Base-by-base conservation (phyloP, 2,329 filamentous ascomycete genomes). In the Trichoderma hamatum region DNA sequence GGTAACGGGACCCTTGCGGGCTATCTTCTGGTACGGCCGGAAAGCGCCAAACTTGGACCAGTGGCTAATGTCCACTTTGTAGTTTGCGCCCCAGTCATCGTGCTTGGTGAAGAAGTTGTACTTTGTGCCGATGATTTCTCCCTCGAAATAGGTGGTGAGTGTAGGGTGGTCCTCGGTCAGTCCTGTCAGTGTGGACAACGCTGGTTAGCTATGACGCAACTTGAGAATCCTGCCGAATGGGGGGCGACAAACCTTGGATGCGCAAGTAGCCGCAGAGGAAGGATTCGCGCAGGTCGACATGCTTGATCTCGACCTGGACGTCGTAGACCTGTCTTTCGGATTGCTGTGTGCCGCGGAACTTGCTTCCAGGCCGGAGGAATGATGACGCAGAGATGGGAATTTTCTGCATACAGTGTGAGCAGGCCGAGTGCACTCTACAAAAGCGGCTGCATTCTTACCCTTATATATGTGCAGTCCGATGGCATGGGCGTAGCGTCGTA, bases 91-190 rank as follows among this genome's bases (percentile, higher is more conserved):
- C 96, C 96, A 99, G 74, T 89, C 89, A 69, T 92, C 88, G 78
- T 97, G 93, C 72, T 92, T 89, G 46, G 96, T 99, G 72, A 91
- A 88, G 82, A 99, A 99, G n/a, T 89, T 91, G 81, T 98, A 94
- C 78, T 97, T 97, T 69, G 90, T 90, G 60, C 96, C 96, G 73
- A 99, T 97, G 67, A 99, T 97, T 81, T 99, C 96, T 78, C 95
- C 94, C 81, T 98, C 95, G 75, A 99, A 99, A 79, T 96, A 99
- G 1, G 96, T 99, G 10, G 95, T 98, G 62, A 99, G 84, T n/a
- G 94, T 97, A 14, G 95, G 95, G 78, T 98, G 95, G 80, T 97
- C 94, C 77, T 96, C 92, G 0, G 96, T 98, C 19, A 99, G 84
- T 64, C 94, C 94, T 97, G 73, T 65, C 24, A 19, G 14, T 28